These are phyloP conservation scores for Hericium rajendrae DNA, from an alignment of 768 basidiomycete species.

Conservation along the genomic window DNA sequence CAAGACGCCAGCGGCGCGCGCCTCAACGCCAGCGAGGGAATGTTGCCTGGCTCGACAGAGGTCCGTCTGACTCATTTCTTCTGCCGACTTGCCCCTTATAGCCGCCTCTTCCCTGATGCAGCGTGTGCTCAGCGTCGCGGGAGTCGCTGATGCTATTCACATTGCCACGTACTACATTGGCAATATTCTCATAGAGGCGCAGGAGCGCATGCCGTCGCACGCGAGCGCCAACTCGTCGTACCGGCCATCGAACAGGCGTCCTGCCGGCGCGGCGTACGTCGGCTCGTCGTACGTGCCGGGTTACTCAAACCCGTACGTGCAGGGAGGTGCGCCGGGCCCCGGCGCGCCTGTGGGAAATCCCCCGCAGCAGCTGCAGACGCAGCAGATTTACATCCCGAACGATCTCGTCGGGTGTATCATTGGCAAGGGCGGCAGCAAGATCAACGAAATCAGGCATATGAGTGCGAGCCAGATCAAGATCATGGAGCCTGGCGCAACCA, in stretches of 20 bases:
- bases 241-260: slow-evolving; percentile 55
- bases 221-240: slow-evolving; percentile 45
- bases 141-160: slow-evolving; percentile 97
- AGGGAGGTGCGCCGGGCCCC: slow-evolving; percentile 21
- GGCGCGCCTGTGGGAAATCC: slow-evolving; percentile 32
- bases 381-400: slow-evolving; percentile 97
- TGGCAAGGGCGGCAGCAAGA: slow-evolving; percentile 96
- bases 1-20: slow-evolving; percentile 97
- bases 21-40: slow-evolving; percentile 93
- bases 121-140: slow-evolving; percentile 96
- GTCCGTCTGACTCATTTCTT: slow-evolving; percentile 30
- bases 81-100: slow-evolving; percentile 5
- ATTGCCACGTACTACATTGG: slow-evolving; percentile 99
- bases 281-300: slow-evolving; percentile 68
- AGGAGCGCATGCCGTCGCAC: slow-evolving; percentile 71
- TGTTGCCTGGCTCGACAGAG: slow-evolving; percentile 99
- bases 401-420: slow-evolving; percentile 96
- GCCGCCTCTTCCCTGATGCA: slow-evolving; percentile 24
- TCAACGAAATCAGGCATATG: slow-evolving; percentile 96
- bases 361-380: slow-evolving; percentile 77
- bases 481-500: slow-evolving; percentile 88
- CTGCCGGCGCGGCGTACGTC: slow-evolving; percentile 24
- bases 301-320: slow-evolving; percentile 38
- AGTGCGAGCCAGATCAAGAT: slow-evolving; percentile 96
- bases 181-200: slow-evolving; percentile 90